A percentile compares a stretch with the other conserved stretches of the same genome.
phyloP scores from a whole-genome alignment of 495 filamentous ascomycete species.

The Corynascus novoguineensis region DNA sequence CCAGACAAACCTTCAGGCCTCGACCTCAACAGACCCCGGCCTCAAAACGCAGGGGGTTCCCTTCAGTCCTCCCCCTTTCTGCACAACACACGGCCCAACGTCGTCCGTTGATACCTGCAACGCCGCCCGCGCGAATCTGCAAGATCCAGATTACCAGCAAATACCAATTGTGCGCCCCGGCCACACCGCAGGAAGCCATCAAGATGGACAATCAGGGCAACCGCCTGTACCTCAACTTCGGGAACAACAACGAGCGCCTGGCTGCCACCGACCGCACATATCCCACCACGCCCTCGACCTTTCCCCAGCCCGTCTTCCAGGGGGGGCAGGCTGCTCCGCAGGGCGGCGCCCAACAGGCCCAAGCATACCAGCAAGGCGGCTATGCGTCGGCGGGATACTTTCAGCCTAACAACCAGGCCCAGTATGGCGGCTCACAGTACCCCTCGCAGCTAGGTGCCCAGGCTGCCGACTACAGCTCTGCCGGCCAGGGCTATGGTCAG shows the following conservation, averaged over 20 bases:
- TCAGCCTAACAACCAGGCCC: constrained; percentile 20
- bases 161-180: constrained; percentile 5
- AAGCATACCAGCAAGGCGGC: constrained; percentile 35
- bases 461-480: constrained; percentile 28
- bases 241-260: constrained; percentile 59
- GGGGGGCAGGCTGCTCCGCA: constrained; percentile 26
- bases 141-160: neutral
- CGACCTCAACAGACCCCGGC: constrained; percentile 16
- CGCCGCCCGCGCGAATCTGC: neutral
- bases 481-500: constrained; percentile 49
- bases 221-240: constrained; percentile 69
- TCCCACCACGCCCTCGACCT: constrained; percentile 94
- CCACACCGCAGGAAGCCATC: constrained; percentile 12
- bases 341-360: constrained; percentile 33
- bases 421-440: constrained; percentile 36
- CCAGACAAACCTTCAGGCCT: constrained; percentile 9
- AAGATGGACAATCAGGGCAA: constrained; percentile 52
- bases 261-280: constrained; percentile 71
- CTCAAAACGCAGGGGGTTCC: constrained; percentile 20
- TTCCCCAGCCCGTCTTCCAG: constrained; percentile 78
- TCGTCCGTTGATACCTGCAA: constrained; percentile 10
- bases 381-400: constrained; percentile 31
- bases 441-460: constrained; percentile 27
- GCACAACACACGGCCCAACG: constrained; percentile 10
- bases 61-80: constrained; percentile 15